phyloP scores from a whole-genome alignment of 129 eudicot species.

The Chrysanthemum makinoi region DNA sequence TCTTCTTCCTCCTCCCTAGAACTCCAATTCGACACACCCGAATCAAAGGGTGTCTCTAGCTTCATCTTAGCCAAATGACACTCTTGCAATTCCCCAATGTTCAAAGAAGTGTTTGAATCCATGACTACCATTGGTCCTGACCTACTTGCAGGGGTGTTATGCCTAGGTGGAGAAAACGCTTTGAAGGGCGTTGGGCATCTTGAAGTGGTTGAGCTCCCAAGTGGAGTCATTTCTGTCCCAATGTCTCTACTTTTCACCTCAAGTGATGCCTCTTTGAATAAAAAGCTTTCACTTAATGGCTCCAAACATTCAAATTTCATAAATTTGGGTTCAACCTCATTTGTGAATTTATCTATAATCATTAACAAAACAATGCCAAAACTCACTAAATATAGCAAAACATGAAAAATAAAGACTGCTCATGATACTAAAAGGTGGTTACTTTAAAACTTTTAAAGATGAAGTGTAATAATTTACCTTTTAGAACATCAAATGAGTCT shows the following conservation, averaged over 20 bases:
- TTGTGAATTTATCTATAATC: constrained; percentile 72
- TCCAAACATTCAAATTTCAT: constrained; percentile 47
- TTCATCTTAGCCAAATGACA: constrained; percentile 71
- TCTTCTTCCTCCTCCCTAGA: constrained; percentile 90
- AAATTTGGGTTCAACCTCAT: constrained; percentile 39
- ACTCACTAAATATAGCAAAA: not conserved
- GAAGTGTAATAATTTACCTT: constrained; percentile 47
- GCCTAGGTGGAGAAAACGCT: constrained; percentile 69
- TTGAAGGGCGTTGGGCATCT: constrained; percentile 70
- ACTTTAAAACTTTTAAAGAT: not conserved
- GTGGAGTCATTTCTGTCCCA: constrained; percentile 90
- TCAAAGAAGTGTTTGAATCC: constrained; percentile 32
- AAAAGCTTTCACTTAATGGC: constrained; percentile 63
- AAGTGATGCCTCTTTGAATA: constrained; percentile 37
- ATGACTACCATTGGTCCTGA: constrained; percentile 58
- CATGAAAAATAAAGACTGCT: not conserved
- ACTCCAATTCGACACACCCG: constrained; percentile 58
- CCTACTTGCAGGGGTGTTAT: constrained; percentile 68
- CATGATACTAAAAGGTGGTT: not conserved
- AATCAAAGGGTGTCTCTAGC: constrained; percentile 42
- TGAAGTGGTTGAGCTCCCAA: constrained; percentile 69
- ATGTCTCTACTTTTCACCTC: constrained; percentile 64
- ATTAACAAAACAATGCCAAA: not conserved
- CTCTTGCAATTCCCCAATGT: constrained; percentile 56
- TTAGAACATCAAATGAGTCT: constrained; percentile 43